Evolutionary conservation across 345 rosid species (phyloP).

Genomic region (Linum tenue): DNA sequence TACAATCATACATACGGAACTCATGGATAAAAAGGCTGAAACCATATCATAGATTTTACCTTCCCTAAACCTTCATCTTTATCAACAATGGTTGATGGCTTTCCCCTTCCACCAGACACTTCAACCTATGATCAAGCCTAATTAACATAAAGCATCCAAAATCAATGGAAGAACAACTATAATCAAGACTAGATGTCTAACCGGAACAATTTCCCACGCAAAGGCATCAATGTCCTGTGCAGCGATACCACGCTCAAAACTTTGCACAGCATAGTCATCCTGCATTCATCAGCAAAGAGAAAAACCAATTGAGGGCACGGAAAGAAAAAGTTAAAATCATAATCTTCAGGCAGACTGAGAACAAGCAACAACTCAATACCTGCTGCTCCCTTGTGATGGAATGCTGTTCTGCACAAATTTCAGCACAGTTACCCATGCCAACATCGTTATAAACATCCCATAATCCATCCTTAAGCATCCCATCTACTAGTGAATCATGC

Average conservation of each 20-base stretch:
- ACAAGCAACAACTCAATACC: constrained; percentile 28
- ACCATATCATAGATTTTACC: constrained; percentile 31
- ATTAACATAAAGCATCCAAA: constrained; percentile 11
- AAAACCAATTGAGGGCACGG: neutral
- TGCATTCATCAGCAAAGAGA: constrained; percentile 25
- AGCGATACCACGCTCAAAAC: constrained; percentile 97
- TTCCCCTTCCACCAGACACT: constrained; percentile 92
- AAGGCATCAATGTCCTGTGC: constrained; percentile 80
- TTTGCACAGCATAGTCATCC: constrained; percentile 82
- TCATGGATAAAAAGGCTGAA: neutral
- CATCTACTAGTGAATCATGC: constrained; percentile 87
- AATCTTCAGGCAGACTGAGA: neutral
- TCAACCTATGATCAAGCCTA: constrained; percentile 51
- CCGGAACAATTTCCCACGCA: constrained; percentile 90
- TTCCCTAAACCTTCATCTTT: constrained; percentile 95
- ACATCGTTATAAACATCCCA: constrained; percentile 92
- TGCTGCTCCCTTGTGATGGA: constrained; percentile 77
- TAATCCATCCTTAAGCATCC: constrained; percentile 91
- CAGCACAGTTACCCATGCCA: constrained; percentile 97
- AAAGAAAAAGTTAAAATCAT: neutral
- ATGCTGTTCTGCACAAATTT: constrained; percentile 75
- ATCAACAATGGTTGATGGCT: constrained; percentile 65
- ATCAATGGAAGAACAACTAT: neutral
- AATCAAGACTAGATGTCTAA: constrained; percentile 26
- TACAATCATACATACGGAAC: neutral